Evolutionary conservation across 805 yeast species (phyloP).

Genomic region (Starmerella apicola): DNA sequence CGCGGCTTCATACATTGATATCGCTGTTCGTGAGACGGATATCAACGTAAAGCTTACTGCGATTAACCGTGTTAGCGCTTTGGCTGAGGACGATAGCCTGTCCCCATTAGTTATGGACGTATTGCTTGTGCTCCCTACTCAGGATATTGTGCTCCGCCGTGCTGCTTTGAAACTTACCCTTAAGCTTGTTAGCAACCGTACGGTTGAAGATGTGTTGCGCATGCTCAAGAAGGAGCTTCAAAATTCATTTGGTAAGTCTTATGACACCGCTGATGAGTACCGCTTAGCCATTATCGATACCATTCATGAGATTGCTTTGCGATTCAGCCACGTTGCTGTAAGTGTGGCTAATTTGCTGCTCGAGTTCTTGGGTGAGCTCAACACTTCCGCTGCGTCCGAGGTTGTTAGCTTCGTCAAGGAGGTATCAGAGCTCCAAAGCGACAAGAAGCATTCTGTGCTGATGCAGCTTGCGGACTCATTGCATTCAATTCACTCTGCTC

Average conservation of each 20-base stretch:
- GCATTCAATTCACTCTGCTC: conserved; percentile 64
- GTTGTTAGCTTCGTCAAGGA: conserved; percentile 87
- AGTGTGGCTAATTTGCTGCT: conserved; percentile 77
- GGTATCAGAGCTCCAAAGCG: conserved; percentile 84
- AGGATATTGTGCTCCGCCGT: conserved; percentile 80
- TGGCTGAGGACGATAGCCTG: conserved; percentile 68
- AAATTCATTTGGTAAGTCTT: conserved; percentile 47
- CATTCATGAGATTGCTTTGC: conserved; percentile 78
- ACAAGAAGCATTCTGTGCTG: conserved; percentile 54
- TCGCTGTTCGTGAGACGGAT: conserved; percentile 88
- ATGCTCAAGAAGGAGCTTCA: conserved; percentile 83
- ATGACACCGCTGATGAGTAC: conserved; percentile 73
- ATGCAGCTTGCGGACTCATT: conserved; percentile 49
- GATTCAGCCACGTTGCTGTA: conserved; percentile 82
- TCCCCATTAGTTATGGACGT: conserved; percentile 79
- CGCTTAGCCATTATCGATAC: conserved; percentile 79
- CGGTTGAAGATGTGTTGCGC: conserved; percentile 87
- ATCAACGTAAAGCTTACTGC: conserved; percentile 90
- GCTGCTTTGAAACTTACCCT: conserved; percentile 80
- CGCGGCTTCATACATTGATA: conserved; percentile 73
- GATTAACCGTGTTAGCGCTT: conserved; percentile 67
- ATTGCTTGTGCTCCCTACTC: conserved; percentile 71
- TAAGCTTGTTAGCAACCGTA: conserved; percentile 67
- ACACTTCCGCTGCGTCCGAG: conserved; percentile 75
- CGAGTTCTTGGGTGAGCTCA: conserved; percentile 71